Percentiles rank a stretch among this genome's conserved stretches.
These are phyloP conservation scores for Fusarium longipes DNA, from an alignment of 2,329 filamentous ascomycete species.

Conservation along the genomic window DNA sequence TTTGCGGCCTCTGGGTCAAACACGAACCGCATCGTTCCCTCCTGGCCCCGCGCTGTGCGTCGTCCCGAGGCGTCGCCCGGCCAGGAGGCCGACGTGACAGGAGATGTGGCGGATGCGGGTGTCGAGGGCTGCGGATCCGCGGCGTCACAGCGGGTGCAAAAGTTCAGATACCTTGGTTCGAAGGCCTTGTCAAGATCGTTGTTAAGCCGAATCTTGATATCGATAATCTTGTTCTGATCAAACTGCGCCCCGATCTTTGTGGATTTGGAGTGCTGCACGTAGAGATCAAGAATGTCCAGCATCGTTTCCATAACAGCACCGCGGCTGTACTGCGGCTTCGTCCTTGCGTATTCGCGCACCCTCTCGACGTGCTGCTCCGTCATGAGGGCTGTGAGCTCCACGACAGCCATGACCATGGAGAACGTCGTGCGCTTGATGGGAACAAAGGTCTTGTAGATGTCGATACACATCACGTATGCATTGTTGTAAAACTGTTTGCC, in stretches of 20 bases:
- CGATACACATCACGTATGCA: slow-evolving; percentile 85
- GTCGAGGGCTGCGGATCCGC: slow-evolving; percentile 50
- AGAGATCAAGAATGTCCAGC: slow-evolving; percentile 90
- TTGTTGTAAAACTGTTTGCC: slow-evolving; percentile 69
- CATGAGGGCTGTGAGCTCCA: slow-evolving; percentile 83
- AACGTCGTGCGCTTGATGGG: slow-evolving; percentile 89
- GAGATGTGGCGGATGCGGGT: slow-evolving; percentile 52
- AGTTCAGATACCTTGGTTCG: slow-evolving; percentile 72
- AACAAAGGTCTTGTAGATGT: slow-evolving; percentile 92
- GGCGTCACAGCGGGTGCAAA: slow-evolving; percentile 64
- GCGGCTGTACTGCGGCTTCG: slow-evolving; percentile 60
- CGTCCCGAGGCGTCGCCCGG: slow-evolving; percentile 50
- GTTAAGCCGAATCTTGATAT: slow-evolving; percentile 88
- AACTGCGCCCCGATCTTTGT: slow-evolving; percentile 80
- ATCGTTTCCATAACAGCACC: slow-evolving; percentile 77
- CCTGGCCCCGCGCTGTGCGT: slow-evolving; percentile 58
- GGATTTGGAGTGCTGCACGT: slow-evolving; percentile 81
- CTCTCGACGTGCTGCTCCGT: slow-evolving; percentile 59
- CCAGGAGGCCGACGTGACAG: slow-evolving; percentile 54
- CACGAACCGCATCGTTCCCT: slow-evolving; percentile 89
- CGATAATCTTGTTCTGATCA: slow-evolving; percentile 82
- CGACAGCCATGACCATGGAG: slow-evolving; percentile 83
- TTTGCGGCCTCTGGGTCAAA: slow-evolving; percentile 82
- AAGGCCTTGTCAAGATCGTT: slow-evolving; percentile 76
- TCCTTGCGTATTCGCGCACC: slow-evolving; percentile 61